Conservation (phyloP, 176 grass and related monocot genomes). For the Phragmites australis region DNA sequence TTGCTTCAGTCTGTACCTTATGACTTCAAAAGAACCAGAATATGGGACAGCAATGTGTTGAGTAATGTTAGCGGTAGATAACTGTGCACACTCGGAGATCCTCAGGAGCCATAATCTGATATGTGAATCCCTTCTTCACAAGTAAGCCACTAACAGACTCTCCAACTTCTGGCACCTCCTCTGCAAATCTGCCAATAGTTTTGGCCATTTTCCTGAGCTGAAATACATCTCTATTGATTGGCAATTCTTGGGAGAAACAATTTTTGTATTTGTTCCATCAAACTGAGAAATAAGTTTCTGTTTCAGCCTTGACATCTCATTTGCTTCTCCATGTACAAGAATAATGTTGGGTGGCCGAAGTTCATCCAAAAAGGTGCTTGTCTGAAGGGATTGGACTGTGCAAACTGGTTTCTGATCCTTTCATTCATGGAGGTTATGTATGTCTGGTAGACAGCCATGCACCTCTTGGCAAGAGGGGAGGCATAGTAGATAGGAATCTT, state of each 20-base stretch:
- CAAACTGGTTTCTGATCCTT: conserved; percentile 90
- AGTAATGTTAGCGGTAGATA: conserved; percentile 85
- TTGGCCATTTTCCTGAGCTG: conserved; percentile 91
- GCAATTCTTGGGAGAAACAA: conserved; percentile 88
- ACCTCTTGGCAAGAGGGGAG: conserved; percentile 89
- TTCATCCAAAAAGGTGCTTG: conserved; percentile 82
- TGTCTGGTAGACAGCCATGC: conserved; percentile 96
- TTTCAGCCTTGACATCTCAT: conserved; percentile 91
- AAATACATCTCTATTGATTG: conserved; percentile 89
- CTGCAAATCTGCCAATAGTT: conserved; percentile 77
- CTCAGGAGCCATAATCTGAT: conserved; percentile 94
- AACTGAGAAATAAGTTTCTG: conserved; percentile 86
- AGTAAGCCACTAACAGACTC: conserved; percentile 69
- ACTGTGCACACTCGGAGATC: conserved; percentile 82
- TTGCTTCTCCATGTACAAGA: conserved; percentile 95
- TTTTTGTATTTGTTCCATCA: conserved; percentile 71
- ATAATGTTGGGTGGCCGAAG: conserved; percentile 84
- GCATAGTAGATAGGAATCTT: conserved; percentile 98
- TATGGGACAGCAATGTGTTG: conserved; percentile 78
- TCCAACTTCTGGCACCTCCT: conserved; percentile 69
- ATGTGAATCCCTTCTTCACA: conserved; percentile 94
- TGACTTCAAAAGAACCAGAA: conserved; percentile 78
- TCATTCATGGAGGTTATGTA: conserved; percentile 99
- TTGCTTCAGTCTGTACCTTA: conserved; percentile 86
- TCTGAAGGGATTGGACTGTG: conserved; percentile 95